Evolutionary conservation across 2,329 filamentous ascomycete species (phyloP).

Genomic region (Acephala macrosclerotiorum): DNA sequence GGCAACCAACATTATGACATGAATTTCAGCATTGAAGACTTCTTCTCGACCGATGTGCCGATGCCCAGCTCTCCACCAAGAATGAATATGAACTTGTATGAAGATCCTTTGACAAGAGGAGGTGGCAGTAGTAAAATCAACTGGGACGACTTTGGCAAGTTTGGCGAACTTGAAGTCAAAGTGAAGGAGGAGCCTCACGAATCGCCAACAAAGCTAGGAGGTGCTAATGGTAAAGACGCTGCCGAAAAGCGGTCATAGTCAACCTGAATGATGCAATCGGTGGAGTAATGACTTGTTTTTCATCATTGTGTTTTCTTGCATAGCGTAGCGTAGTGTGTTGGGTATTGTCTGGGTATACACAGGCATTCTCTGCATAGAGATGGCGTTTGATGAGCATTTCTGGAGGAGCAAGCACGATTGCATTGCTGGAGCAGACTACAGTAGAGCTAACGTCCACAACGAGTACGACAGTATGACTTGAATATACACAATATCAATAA

Average conservation of each 20-base stretch:
- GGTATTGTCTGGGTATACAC: slow-evolving; percentile 16
- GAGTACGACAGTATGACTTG: not conserved
- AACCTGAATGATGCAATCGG: too few relatives aligned
- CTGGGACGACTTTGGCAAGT: slow-evolving; percentile 39
- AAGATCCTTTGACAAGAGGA: slow-evolving; percentile 35
- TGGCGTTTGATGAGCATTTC: slow-evolving; percentile 28
- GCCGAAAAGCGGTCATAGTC: not conserved
- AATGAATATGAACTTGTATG: slow-evolving; percentile 44
- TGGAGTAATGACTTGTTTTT: slow-evolving; percentile 2
- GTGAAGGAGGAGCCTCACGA: slow-evolving; percentile 36
- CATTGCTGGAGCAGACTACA: slow-evolving; percentile 1
- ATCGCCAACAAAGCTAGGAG: slow-evolving; percentile 26
- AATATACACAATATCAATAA: not conserved
- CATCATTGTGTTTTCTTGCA: slow-evolving; percentile 28
- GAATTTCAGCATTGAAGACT: slow-evolving; percentile 47
- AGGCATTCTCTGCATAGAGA: slow-evolving; percentile 19
- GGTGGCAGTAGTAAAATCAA: slow-evolving; percentile 30
- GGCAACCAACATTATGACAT: slow-evolving; percentile 28
- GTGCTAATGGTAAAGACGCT: slow-evolving; percentile 11
- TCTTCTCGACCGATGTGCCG: slow-evolving; percentile 51
- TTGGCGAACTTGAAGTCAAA: slow-evolving; percentile 20
- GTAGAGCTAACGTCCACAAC: not conserved
- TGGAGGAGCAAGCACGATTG: slow-evolving; percentile 7
- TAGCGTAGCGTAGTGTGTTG: slow-evolving; percentile 35
- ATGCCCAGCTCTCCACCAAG: slow-evolving; percentile 55